A percentile compares a stretch with the other conserved stretches of the same genome.
phyloP scores from a whole-genome alignment of 768 basidiomycete species.

The Russula earlei region DNA sequence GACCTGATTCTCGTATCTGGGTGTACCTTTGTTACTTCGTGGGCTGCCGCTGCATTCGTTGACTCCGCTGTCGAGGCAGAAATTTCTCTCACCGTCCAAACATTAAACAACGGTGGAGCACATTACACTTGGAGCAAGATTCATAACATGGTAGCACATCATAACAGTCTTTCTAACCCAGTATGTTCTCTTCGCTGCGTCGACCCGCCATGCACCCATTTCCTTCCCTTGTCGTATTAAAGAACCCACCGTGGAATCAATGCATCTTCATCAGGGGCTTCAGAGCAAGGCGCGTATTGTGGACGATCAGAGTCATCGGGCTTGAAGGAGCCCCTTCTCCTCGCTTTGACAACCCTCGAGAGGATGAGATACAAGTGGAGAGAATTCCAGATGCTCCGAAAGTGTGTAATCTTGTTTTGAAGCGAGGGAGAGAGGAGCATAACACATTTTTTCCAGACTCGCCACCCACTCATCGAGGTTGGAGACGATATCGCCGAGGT shows the following conservation, averaged over 20 bases:
- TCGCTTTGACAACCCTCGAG: background rate
- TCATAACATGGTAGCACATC: too few relatives aligned
- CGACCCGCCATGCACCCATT: too few relatives aligned
- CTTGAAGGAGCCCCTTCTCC: background rate
- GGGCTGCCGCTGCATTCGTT: background rate
- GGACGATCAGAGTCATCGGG: background rate
- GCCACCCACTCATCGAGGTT: constrained; percentile 3
- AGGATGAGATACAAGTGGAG: background rate
- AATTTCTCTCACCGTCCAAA: background rate
- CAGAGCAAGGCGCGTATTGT: too few relatives aligned
- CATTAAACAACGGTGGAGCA: too few relatives aligned
- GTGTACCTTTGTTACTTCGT: background rate
- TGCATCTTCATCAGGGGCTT: too few relatives aligned
- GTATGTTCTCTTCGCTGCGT: too few relatives aligned
- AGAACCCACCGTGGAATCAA: too few relatives aligned
- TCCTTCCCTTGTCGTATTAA: too few relatives aligned
- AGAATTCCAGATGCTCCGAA: background rate
- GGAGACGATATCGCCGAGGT: background rate
- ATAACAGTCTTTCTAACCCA: too few relatives aligned
- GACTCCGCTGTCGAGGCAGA: background rate
- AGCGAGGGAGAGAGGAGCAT: background rate
- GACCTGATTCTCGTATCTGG: background rate
- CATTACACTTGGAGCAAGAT: too few relatives aligned
- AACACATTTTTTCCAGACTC: background rate
- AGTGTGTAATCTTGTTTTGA: background rate